phyloP scores from a whole-genome alignment of 805 yeast species.

The Clavispora vitiphila region DNA sequence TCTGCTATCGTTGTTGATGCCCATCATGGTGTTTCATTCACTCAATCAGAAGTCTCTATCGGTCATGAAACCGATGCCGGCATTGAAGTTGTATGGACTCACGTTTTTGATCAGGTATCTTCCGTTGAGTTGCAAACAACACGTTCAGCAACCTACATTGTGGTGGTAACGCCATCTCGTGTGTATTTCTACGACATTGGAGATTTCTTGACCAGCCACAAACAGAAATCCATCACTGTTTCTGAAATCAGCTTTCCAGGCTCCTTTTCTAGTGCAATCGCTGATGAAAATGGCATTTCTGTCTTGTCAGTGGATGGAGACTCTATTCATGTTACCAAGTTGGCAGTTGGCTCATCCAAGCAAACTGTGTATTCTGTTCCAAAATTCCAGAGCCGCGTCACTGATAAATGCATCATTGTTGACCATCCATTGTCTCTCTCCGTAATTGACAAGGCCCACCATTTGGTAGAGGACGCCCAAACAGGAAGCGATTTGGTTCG shows the following conservation, averaged over 20 bases:
- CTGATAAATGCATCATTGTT: slow-evolving; percentile 17
- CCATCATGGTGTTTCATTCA: neutral
- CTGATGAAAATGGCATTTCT: neutral
- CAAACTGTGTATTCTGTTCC: neutral
- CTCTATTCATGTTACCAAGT: neutral
- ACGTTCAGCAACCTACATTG: neutral
- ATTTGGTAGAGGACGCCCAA: slow-evolving; percentile 26
- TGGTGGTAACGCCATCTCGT: slow-evolving; percentile 4
- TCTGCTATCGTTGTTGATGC: neutral
- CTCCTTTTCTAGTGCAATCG: neutral
- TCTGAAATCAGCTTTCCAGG: neutral
- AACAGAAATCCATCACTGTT: neutral
- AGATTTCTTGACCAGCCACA: slow-evolving; percentile 1
- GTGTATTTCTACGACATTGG: slow-evolving; percentile 5
- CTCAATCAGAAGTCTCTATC: neutral
- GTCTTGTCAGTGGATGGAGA: neutral
- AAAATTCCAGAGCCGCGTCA: neutral
- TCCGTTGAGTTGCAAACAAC: neutral
- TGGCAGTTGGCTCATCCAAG: neutral
- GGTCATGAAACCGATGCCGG: neutral
- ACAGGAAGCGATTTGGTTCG: slow-evolving; percentile 17
- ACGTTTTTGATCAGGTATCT: neutral
- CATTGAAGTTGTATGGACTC: neutral
- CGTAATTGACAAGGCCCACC: slow-evolving; percentile 25
- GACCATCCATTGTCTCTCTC: slow-evolving; percentile 28